phyloP scores from a whole-genome alignment of 495 filamentous ascomycete species.

The Entonaema liquescens region DNA sequence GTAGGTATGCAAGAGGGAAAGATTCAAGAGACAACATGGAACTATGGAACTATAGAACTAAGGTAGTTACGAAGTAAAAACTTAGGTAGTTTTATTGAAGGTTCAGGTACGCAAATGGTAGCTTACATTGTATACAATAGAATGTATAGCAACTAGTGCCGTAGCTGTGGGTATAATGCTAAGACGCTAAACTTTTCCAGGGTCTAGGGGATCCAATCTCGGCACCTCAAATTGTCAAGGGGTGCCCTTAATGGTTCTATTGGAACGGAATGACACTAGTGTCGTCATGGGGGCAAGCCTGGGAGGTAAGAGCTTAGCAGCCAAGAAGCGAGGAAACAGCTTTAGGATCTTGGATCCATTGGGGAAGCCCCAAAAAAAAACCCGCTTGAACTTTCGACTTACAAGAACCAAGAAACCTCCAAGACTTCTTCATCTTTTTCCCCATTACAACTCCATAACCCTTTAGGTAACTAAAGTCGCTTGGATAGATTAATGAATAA shows the following conservation, averaged over 20 bases:
- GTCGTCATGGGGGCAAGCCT: slow-evolving; percentile 42
- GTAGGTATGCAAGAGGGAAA: not conserved
- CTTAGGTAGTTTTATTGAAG: not conserved
- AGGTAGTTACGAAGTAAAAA: not conserved
- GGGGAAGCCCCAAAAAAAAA: slow-evolving; percentile 25
- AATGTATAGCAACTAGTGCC: slow-evolving; percentile 14
- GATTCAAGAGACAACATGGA: not conserved
- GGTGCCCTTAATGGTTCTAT: slow-evolving; percentile 13
- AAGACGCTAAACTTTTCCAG: slow-evolving; percentile 11
- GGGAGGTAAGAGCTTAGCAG: slow-evolving; percentile 12
- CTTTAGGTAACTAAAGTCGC: not conserved
- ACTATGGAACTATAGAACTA: too few species aligned
- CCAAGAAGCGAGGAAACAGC: not conserved
- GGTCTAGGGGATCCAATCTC: slow-evolving; percentile 22
- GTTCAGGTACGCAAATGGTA: not conserved
- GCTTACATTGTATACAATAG: too few species aligned
- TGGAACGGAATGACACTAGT: slow-evolving; percentile 31
- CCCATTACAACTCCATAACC: not conserved
- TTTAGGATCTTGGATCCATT: slow-evolving; percentile 18
- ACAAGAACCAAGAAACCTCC: not conserved
- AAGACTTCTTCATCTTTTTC: slow-evolving; percentile 2
- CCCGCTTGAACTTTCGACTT: slow-evolving; percentile 23
- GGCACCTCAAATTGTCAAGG: slow-evolving; percentile 37
- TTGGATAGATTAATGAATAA: not conserved
- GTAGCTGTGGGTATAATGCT: not conserved